Percentiles rank a stretch among this genome's conserved stretches.
Evolutionary conservation across 306 rosid species (phyloP).

Genomic region (Geum urbanum): DNA sequence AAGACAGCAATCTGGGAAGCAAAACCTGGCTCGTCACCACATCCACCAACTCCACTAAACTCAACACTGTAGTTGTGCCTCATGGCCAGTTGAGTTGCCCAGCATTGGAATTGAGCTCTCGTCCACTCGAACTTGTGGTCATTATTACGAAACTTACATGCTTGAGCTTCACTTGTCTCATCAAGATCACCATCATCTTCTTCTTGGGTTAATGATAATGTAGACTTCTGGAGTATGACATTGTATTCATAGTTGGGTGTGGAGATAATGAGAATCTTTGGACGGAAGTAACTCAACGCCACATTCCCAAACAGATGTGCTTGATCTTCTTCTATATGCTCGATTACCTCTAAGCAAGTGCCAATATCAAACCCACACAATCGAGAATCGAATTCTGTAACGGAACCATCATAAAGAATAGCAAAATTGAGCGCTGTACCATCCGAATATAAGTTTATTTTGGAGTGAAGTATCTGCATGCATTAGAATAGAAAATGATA

Average conservation of each 20-base stretch:
- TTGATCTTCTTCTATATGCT: slow-evolving; percentile 95
- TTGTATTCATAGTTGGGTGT: slow-evolving; percentile 94
- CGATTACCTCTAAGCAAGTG: slow-evolving; percentile 98
- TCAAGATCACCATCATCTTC: slow-evolving; percentile 73
- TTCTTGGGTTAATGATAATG: slow-evolving; percentile 45
- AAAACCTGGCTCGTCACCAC: slow-evolving; percentile 85
- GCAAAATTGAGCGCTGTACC: slow-evolving; percentile 46
- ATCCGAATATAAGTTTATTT: slow-evolving; percentile 45
- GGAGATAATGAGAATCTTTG: slow-evolving; percentile 80
- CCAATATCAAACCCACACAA: slow-evolving; percentile 80
- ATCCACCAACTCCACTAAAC: slow-evolving; percentile 90
- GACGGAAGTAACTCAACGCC: slow-evolving; percentile 60
- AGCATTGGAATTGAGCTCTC: slow-evolving; percentile 64
- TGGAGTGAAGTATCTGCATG: slow-evolving; percentile 72
- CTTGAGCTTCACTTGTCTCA: slow-evolving; percentile 50
- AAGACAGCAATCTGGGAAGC: slow-evolving; percentile 98
- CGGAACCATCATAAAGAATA: slow-evolving; percentile 83
- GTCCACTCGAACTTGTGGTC: slow-evolving; percentile 99
- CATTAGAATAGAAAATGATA: slow-evolving; percentile 2
- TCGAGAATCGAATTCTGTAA: slow-evolving; percentile 62
- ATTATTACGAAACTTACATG: slow-evolving; percentile 81
- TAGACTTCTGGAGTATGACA: slow-evolving; percentile 69
- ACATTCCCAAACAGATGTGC: slow-evolving; percentile 72
- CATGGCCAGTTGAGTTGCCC: slow-evolving; percentile 73
- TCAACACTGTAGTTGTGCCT: slow-evolving; percentile 70